Conservation (phyloP, 2,329 filamentous ascomycete species). For the Epichloe sylvatica region DNA sequence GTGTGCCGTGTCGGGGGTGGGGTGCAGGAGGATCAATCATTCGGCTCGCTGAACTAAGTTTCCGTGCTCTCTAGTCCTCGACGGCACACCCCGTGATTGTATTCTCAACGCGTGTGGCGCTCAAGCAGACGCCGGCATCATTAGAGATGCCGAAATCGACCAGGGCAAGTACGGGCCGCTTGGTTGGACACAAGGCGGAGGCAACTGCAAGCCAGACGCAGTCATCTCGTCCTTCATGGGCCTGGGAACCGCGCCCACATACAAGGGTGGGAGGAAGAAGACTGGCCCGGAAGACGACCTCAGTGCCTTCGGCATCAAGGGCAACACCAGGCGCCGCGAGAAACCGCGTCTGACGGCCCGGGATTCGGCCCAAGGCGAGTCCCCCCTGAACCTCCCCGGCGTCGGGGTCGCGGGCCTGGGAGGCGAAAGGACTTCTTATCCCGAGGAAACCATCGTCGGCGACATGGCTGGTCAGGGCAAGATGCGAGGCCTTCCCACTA, state of each 20-base stretch:
- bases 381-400: background rate
- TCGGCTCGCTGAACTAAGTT: background rate
- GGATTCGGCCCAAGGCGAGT: too few species aligned
- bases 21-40: background rate
- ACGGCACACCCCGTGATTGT: conserved; percentile 5
- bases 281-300: conserved; percentile 1
- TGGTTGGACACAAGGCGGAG: conserved; percentile 5
- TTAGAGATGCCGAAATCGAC: conserved; percentile 1
- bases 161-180: conserved; percentile 1
- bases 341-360: background rate
- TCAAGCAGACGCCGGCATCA: conserved; percentile 4
- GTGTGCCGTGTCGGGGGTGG: too few species aligned
- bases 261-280: background rate
- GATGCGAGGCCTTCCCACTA: conserved; percentile 1
- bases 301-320: background rate
- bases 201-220: conserved; percentile 3
- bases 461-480: conserved; percentile 1
- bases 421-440: background rate
- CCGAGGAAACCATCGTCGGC: conserved; percentile 1
- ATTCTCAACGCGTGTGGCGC: conserved; percentile 3
- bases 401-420: background rate
- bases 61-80: background rate
- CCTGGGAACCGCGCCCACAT: background rate
- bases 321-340: background rate
- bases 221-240: conserved; percentile 3